A percentile compares a stretch with the other conserved stretches of the same genome.
Conservation (phyloP, 225 moss, liverwort and hornwort genomes). For the Physcomitrellopsis africana region DNA sequence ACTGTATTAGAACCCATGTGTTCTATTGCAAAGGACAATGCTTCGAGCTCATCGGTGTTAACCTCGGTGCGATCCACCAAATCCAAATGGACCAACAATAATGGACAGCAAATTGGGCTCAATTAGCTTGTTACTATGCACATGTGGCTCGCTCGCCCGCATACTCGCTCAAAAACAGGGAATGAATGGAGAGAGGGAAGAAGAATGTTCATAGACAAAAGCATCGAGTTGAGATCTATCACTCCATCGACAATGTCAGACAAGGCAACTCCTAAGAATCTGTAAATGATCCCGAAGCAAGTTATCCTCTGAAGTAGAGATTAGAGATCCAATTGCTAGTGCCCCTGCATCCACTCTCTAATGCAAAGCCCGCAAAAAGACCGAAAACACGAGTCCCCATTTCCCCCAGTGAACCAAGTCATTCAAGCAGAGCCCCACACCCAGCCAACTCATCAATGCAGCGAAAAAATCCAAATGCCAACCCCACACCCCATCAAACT, state of each 20-base stretch:
- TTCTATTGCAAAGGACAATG: background rate
- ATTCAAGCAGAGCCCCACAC: background rate
- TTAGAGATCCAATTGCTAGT: slow-evolving; percentile 18
- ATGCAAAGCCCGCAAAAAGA: too few species aligned
- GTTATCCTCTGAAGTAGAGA: slow-evolving; percentile 9
- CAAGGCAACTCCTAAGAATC: slow-evolving; percentile 5
- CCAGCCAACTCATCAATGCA: background rate
- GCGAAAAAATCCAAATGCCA: slow-evolving; percentile 14
- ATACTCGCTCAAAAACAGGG: slow-evolving; percentile 1
- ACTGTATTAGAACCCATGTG: background rate
- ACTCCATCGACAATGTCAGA: background rate
- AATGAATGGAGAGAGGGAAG: background rate
- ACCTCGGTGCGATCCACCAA: background rate
- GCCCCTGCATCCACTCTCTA: too few species aligned
- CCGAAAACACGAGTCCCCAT: background rate
- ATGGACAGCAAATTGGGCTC: slow-evolving; percentile 5
- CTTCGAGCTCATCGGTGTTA: background rate
- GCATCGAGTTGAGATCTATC: background rate
- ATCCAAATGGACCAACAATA: slow-evolving; percentile 5
- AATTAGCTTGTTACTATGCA: background rate
- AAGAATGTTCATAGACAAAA: background rate
- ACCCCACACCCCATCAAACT: background rate
- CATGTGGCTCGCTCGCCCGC: background rate
- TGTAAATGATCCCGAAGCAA: background rate
- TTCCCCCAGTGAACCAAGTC: background rate